Percentiles rank a stretch among this genome's conserved stretches.
phyloP scores from a whole-genome alignment of 139 green algal species.

The Chlorella sorokiniana region DNA sequence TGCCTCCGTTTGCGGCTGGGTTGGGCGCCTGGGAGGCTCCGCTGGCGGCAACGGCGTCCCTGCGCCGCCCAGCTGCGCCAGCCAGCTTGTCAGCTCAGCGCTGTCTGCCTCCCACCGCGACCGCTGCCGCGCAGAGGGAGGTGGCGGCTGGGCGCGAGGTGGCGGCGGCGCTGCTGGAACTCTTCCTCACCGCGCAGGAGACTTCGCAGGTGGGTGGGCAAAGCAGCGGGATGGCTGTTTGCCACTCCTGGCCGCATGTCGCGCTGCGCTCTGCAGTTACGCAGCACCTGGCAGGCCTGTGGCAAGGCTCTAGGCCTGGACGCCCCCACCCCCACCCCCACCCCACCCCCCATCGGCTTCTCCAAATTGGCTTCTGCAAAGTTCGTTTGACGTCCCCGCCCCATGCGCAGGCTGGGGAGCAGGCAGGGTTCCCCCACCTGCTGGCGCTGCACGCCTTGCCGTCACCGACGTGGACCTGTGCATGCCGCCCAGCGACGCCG shows the following conservation, averaged over 20 bases:
- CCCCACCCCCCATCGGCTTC: no score
- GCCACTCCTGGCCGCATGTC: no score
- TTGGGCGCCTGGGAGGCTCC: no score
- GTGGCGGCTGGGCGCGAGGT: constrained; percentile 45
- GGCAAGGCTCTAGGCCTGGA: no score
- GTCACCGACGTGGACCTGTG: constrained; percentile 63
- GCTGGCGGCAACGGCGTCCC: no score
- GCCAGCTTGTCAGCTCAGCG: neutral
- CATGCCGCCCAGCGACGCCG: constrained; percentile 55
- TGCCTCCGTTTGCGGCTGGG: no score
- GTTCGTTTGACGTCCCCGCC: neutral
- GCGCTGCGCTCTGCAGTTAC: no score
- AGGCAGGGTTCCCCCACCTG: constrained; percentile 40
- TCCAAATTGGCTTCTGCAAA: neutral
- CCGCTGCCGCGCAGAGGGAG: constrained; percentile 11
- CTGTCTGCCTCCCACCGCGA: neutral
- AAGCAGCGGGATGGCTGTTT: neutral
- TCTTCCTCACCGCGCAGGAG: constrained; percentile 57
- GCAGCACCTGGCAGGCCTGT: no score
- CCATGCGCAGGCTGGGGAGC: constrained; percentile 4
- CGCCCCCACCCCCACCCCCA: no score
- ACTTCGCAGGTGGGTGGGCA: neutral
- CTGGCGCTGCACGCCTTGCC: constrained; percentile 78
- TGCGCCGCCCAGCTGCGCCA: neutral
- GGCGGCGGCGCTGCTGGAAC: constrained; percentile 61